Base-by-base conservation (phyloP, 345 rosid species). In the Murraya paniculata region DNA sequence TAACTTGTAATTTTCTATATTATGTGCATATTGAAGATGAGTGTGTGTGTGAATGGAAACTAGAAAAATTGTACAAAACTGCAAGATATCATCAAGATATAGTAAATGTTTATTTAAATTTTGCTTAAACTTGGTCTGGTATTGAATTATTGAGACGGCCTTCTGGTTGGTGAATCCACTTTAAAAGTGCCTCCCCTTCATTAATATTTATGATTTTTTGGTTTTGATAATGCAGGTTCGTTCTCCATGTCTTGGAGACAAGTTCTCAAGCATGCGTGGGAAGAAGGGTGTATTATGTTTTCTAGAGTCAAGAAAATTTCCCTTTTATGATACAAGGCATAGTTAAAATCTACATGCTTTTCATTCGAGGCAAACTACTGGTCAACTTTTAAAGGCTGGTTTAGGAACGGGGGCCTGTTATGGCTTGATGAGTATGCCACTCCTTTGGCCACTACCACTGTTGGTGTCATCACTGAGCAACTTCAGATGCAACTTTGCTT, bases 241-340 rank as follows among this genome's bases (percentile, higher is more conserved):
- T 25, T 81, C 91, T 48, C 97, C 99, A 0, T 84, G 91, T 82
- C 95, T 91, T 27, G 99, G 99, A 64, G 98, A 96, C 84, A 96
- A 94, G 81, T 94, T 96, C 73, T 94, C 97, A 4, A 94, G 99
- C 85, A 94, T 96, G 98, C 99, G 94, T 79, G 98, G 99, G 64
- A 97, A 94, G 73, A 96, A 96, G 86, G 99, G 98, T 80, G 99
- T 96, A 38, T 85, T 96, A 33, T 98, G 98, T 68, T 92, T 85
- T 78, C 55, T 96, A 73, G 98, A 91, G 88, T 83, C 95, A 91
- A 59, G 97, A 91, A 83, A 94, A 96, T 81, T 91, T 95, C 74
- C 95, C 94, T 64, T 95, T 95, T 86, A 95, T 97, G 22, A 84
- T 55, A 66, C 97, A 94, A 83, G 98, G 99, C 56, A 90, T 94